These are phyloP conservation scores for Phytophthora sp. DNA, from an alignment of 352 stramenopile genomes.

Conservation along the genomic window DNA sequence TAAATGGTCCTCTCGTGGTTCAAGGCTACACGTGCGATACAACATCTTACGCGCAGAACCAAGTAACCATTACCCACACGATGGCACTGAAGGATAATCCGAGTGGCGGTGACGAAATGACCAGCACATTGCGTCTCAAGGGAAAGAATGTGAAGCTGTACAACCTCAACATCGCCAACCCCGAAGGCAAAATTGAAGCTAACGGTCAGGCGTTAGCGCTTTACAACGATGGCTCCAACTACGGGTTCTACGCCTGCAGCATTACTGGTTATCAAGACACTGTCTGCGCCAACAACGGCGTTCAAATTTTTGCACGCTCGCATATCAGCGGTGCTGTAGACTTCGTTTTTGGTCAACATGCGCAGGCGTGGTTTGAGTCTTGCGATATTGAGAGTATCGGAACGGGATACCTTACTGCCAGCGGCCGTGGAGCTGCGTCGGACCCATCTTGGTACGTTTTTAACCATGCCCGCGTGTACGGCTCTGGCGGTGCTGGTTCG, in stretches of 20 bases:
- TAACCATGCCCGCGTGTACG: not conserved
- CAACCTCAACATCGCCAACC: not conserved
- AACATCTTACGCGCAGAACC: not conserved
- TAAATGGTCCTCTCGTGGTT: conserved; percentile 2
- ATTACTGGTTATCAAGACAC: not conserved
- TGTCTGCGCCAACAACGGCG: not conserved
- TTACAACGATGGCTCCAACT: not conserved
- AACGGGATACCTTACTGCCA: not conserved
- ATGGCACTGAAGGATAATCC: conserved; percentile 3
- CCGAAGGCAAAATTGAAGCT: not conserved
- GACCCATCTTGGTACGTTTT: not conserved
- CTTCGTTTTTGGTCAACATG: not conserved
- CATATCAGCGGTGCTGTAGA: not conserved
- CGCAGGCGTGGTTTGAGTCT: not conserved
- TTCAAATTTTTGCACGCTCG: not conserved
- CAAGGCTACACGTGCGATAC: conserved; percentile 7
- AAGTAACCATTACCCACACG: not conserved
- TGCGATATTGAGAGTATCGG: not conserved
- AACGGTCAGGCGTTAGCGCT: not conserved
- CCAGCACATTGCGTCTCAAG: too few species aligned
- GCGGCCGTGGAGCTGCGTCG: too few species aligned
- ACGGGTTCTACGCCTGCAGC: not conserved
- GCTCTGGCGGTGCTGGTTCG: not conserved
- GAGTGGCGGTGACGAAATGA: too few species aligned
- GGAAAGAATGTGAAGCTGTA: not conserved